Evolutionary conservation across 805 yeast genomes (phyloP), one percentile per base, ranked within the genome.

Genomic region (Torulaspora quercuum): DNA sequence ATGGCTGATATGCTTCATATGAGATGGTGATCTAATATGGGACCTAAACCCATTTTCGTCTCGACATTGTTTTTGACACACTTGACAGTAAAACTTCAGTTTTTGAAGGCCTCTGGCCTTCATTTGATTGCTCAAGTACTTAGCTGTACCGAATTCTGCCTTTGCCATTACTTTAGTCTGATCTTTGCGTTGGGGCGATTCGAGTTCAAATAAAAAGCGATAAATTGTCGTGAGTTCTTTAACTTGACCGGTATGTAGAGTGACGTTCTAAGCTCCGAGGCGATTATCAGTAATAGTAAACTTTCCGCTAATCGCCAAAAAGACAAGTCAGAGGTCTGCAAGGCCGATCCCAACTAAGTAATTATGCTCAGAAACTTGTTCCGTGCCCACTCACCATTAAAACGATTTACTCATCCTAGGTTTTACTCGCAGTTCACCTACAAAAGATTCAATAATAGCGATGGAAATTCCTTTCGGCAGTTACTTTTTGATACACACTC

Each of bases 31-130:
- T 45, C 72, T 70, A n/a, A 81, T 71, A 59, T 92, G 99, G 52
- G 90, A 82, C 52, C 83, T 82, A 67, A 84, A 92, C 16, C 98
- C 99, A 63, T 92, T 90, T 45, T 84, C 95, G 58, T 94, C 99
- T 37, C 97, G 67, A 58, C 97, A 89, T 63, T 92, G 99, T 53
- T 90, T 87, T 55, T 73, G 76, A 54, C 99, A 92, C 3, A 86
- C 72, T 58, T 82, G 97, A 60, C 99, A 92, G 61, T 88, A 94
- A 71, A 77, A 90, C 43, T 77, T 71, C 35, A 92, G 73, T 53
- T 84, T 80, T 61, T 89, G 97, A 16, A 89, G 76, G 2, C 97
- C 97, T 31, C 75, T 69, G 16, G 86, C 77, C 63, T 84, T 85
- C 71, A 85, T 72, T 58, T 81, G 78, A 52, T 84, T 86, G 19